Evolutionary conservation across 1,284 basidiomycete genomes (phyloP), one percentile per base, ranked within the genome.

Genomic region (Pterula multifida): DNA sequence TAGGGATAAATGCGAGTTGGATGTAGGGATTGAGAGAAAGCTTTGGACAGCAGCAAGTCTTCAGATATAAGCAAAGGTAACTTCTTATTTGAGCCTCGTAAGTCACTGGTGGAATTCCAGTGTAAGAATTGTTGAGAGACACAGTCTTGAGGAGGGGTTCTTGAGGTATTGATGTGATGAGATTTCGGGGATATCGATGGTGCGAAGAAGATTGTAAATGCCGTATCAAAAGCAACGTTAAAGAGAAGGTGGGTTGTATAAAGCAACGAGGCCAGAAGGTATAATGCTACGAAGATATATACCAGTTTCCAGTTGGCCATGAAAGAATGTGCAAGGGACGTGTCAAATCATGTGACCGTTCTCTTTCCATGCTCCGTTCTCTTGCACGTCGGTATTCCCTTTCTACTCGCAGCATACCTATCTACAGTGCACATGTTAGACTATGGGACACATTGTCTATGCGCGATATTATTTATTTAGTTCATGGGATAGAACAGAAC

Each of bases 1-100:
- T 81, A 91, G 0, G 89, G 89, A 17, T 87, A 72, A 49, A 90
- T 76, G 56, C 79, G 79, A 58, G 74, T 81, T 0, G 86, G 85
- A 36, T 76, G 74, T 72, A 85, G 75, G 13, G 78, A 76, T 51
- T 71, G 70, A 1, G 81, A 66, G 57, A 88, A 85, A 1, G 79
- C 76, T 56, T 85, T 85, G 15, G 81, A 81, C 4, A 86, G 61
- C 51, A 80, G 71, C 21, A 75, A 56, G 2, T 65, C 63, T 56
- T 73, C 6, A 22, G 45, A 23, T 26, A 47, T 9, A 4, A 42
- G 21, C 13, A 19, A 42, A 42, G 6, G 17, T 32, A 15, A 15
- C 28, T 32, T 32, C 6, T 32, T 32, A 15, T 32, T 32, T 15
- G 28, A 6, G 28, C 15, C 28, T 32, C 15, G 28, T 32, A 32